Evolutionary conservation across 1,139 yeast genomes (phyloP), one percentile per base, ranked within the genome.

Genomic region (Suhomyces terraborum): DNA sequence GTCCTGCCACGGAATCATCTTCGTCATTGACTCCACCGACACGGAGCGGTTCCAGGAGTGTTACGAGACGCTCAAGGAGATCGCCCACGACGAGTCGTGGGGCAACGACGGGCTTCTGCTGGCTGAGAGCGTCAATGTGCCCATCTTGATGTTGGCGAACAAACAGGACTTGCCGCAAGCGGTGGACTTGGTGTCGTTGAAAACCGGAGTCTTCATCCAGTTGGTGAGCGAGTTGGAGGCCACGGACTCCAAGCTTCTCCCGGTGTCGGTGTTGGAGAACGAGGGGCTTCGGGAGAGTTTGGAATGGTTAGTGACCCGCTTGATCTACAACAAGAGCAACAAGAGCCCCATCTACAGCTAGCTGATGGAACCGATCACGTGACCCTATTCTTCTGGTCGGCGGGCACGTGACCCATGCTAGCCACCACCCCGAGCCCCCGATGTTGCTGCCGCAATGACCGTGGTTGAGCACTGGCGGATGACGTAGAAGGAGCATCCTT

Each of bases 91-190:
- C 53, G 62, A 66, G 31, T 62, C 64, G 34, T 72, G 77, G 77
- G 50, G 53, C 14, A 48, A 37, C 12, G 46, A 38, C 9, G 41
- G 32, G 7, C 7, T 10, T 14, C 29, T 14, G 28, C 23, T 3
- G 17, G 32, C 34, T 22, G 43, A 40, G 10, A 51, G 55, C 47
- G 91, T 70, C 38, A 71, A 93, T 32, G 84, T 89, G 10, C 98
- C 98, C 0, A 80, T 93, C 7, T 69, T 93, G 40, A 89, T 93
- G 96, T 72, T 93, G 58, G 98, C 97, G 8, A 93, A 93, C 62
- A 93, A 93, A 62, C 97, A 89, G 67, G 98, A 93, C 63, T 70
- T 86, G 43, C 89, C 88, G 35, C 72, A 72, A 40, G 77, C 77
- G 16, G 89, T 84, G 39, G 85, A 88, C 52, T 71, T 91, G 66